Evolutionary conservation across 345 rosid species (phyloP), one percentile per base, ranked within the genome.

Genomic region (Camelina neglecta): DNA sequence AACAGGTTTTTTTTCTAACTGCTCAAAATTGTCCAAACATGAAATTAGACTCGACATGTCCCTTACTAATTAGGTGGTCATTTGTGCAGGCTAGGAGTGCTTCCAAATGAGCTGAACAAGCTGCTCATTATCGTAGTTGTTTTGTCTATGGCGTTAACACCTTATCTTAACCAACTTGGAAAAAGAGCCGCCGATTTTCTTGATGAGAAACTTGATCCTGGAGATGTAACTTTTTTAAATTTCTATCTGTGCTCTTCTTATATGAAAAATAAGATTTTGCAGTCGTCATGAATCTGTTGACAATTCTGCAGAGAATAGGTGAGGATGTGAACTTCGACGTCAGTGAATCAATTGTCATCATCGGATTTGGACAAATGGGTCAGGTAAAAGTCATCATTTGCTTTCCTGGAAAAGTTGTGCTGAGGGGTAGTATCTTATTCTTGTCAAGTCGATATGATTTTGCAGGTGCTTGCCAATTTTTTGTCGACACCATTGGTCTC

Each of bases 351-450:
- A 82, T 94, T 79, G 95, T 94, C 60, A 86, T 94, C 72, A 65
- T 94, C 69, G 98, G 98, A 81, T 94, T 94, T 74, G 93, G 92
- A 67, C 97, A 92, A 85, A 92, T 92, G 96, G 96, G 97, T 69
- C 97, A 94, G 96, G 96, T 93, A 75, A 78, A 49, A 35, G 20
- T 36, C 44, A 39, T 45, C 26, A 13, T 49, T 18, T 62, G 41
- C 15, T 11, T 41, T 6, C 11, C 49, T 36, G 23, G 11, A 44
- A 47, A 60, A 51, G 49, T 20, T 13, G 5, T 56, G 51, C 4
- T 26, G 48, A 47, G 44, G 15, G 33, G 44, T 63, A 18, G 18
- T 4, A 26, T 26, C 31, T 29, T 29, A 29, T 69, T 44, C 64
- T 49, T 36, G 39, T 35, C n/a, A 54, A 56, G 11, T 54, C 12